A percentile compares a stretch with the other conserved stretches of the same genome.
phyloP scores from a whole-genome alignment of 306 rosid species.

The Betula pendula region DNA sequence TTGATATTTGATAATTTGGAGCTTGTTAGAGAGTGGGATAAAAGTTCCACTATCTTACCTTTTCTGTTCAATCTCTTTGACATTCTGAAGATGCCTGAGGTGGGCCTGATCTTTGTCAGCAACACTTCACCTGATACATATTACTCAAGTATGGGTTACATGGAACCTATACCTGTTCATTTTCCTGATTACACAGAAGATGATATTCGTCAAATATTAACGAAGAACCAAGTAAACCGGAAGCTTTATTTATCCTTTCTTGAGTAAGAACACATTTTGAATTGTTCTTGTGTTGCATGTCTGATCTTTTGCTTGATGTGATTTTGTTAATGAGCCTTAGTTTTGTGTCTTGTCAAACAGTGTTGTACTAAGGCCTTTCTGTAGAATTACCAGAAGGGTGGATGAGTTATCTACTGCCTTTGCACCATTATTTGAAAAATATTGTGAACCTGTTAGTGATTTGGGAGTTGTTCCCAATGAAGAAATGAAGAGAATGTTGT shows the following conservation, averaged over 20 bases:
- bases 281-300: background rate
- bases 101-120: slow-evolving; percentile 84
- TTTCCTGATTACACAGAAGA: slow-evolving; percentile 78
- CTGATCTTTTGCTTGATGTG: slow-evolving; percentile 19
- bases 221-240: slow-evolving; percentile 59
- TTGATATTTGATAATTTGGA: slow-evolving; percentile 82
- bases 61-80: slow-evolving; percentile 77
- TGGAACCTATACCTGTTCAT: slow-evolving; percentile 69
- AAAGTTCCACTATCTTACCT: slow-evolving; percentile 66
- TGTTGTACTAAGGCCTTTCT: slow-evolving; percentile 63
- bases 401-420: slow-evolving; percentile 66
- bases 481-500: slow-evolving; percentile 64
- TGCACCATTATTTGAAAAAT: slow-evolving; percentile 59
- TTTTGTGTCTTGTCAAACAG: slow-evolving; percentile 48
- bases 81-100: slow-evolving; percentile 69
- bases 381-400: slow-evolving; percentile 68
- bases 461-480: slow-evolving; percentile 55
- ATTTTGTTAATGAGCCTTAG: slow-evolving; percentile 15
- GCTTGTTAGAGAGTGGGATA: slow-evolving; percentile 86
- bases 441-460: slow-evolving; percentile 64
- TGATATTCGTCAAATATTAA: slow-evolving; percentile 61
- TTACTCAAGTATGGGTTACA: slow-evolving; percentile 74
- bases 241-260: slow-evolving; percentile 79
- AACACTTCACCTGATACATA: slow-evolving; percentile 78
- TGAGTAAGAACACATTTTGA: slow-evolving; percentile 45